These are phyloP conservation scores for Penicillium argentinense DNA, from an alignment of 495 filamentous ascomycete species.

Conservation along the genomic window DNA sequence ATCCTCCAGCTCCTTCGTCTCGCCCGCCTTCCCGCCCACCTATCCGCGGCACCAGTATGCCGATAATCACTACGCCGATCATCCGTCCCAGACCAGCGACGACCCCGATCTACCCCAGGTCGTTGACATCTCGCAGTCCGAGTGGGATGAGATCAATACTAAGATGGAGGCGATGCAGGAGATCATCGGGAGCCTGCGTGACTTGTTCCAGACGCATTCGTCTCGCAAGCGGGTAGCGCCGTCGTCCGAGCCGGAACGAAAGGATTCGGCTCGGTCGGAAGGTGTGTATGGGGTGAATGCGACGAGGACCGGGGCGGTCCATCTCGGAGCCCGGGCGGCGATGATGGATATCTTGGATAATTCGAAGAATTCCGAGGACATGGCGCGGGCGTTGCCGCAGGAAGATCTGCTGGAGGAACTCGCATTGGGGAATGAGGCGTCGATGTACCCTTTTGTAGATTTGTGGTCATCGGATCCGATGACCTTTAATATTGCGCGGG, in stretches of 20 bases:
- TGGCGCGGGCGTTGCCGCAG: conserved; percentile 60
- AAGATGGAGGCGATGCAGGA: conserved; percentile 49
- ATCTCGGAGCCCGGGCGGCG: conserved; percentile 57
- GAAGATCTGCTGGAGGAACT: conserved; percentile 79
- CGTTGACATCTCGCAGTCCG: conserved; percentile 38
- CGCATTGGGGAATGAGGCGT: conserved; percentile 74
- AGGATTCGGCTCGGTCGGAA: conserved; percentile 31
- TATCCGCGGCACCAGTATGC: conserved; percentile 3
- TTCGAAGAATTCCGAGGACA: conserved; percentile 36
- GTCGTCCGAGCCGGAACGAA: conserved; percentile 7
- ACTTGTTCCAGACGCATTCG: conserved; percentile 35
- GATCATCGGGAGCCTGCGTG: conserved; percentile 38
- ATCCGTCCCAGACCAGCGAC: conserved; percentile 14
- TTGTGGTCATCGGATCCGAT: conserved; percentile 66
- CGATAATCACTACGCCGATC: conserved; percentile 18
- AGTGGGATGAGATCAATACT: conserved; percentile 48
- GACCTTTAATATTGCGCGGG: conserved; percentile 64
- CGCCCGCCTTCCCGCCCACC: conserved; percentile 8
- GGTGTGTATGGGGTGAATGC: conserved; percentile 50
- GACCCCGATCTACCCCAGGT: conserved; percentile 29
- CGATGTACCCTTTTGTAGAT: conserved; percentile 75
- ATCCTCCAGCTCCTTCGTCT: conserved; percentile 16
- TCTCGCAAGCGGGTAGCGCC: conserved; percentile 22
- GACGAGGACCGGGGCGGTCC: conserved; percentile 48
- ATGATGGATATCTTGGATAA: conserved; percentile 50